Base-by-base conservation (phyloP, 2,329 filamentous ascomycete species). In the Zasmidium angulare region DNA sequence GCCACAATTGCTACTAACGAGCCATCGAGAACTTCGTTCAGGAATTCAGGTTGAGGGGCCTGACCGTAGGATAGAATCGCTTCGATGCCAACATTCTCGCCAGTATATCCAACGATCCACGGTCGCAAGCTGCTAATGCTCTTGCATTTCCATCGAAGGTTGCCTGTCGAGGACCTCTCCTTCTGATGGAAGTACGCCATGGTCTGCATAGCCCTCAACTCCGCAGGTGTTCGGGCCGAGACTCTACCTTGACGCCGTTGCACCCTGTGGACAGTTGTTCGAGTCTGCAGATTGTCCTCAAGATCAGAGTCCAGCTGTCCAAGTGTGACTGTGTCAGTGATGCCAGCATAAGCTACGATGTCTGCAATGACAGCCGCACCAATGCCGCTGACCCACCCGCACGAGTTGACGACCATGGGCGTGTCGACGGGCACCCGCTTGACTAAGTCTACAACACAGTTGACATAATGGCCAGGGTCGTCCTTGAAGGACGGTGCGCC, bases 171-270 rank as follows among this genome's bases (percentile, higher is more conserved):
- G 22, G 53, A 19, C 20, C 26, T 62, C 14, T 52, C 29, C 24
- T 63, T 62, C 2, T 63, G 61, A 69, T 93, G 90, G 68, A 93
- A 91, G 67, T 93, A 93, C 0, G 89, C 87, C 81, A 91, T 87
- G n/a, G 82, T 85, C 66, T 92, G 89, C 88, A 93, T 91, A 4
- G 83, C 82, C 53, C 89, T 79, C 2, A 90, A 74, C 61, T 93
- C 86, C 0, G 84, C 81, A 0, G 88, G 82, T 10, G 86, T 89
- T 40, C 87, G 79, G 2, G 82, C 29, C 77, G 1, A 79, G 79
- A 46, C 79, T 78, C 46, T 85, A 82, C n/a, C 79, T 9, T 80
- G 73, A 65, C 87, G 83, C 1, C 88, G 87, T 3, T 86, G 82
- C 3, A 91, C 75, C 3, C 76, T 77, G 54, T 79, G 79, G 48